phyloP scores from a whole-genome alignment of 148 eudicot species.

The Spergularia marina region DNA sequence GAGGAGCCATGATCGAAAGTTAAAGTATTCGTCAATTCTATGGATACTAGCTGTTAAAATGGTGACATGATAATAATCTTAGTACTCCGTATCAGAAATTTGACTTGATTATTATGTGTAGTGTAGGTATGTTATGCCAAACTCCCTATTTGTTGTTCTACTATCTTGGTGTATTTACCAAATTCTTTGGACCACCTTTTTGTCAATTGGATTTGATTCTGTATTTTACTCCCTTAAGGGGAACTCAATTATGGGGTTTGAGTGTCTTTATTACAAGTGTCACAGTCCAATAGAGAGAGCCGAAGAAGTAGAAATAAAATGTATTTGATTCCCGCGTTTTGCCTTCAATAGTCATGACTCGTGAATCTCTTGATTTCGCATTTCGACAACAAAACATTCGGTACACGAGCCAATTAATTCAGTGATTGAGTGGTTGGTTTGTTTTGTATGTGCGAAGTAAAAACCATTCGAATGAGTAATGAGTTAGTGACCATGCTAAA shows the following conservation, averaged over 20 bases:
- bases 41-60: no score
- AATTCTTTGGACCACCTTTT: slow-evolving; percentile 20
- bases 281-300: not conserved
- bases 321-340: no score
- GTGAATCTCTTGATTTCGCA: not conserved
- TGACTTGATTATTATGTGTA: no score
- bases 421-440: not conserved
- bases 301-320: no score
- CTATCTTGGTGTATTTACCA: not conserved
- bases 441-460: not conserved
- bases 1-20: no score
- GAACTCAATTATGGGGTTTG: not conserved
- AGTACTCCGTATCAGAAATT: no score
- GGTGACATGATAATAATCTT: no score
- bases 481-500: no score
- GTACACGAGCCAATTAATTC: not conserved
- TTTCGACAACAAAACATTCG: not conserved
- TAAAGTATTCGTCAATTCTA: no score
- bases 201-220: slow-evolving; percentile 1
- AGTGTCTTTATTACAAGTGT: not conserved
- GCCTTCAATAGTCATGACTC: no score
- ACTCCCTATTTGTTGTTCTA: not conserved
- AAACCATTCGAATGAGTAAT: no score
- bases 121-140: no score
- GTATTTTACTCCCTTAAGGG: not conserved